Conservation (phyloP, 768 basidiomycete genomes). For the Galerina marginata region DNA sequence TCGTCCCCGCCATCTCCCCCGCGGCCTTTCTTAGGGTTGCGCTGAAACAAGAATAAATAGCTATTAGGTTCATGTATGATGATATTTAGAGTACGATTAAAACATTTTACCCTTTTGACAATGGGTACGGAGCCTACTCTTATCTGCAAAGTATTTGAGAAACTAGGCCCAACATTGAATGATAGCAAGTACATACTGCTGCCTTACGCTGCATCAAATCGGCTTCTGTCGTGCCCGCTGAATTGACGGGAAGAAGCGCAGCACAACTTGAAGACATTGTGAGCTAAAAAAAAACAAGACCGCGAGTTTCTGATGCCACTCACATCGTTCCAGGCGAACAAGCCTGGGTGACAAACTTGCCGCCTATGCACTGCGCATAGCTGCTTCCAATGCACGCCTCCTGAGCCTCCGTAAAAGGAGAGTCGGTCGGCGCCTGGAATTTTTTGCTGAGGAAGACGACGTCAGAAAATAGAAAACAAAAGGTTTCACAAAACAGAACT, state of each 20-base stretch:
- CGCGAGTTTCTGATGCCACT: conserved; percentile 9
- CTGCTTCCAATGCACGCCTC: conserved; percentile 53
- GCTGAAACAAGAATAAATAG: neutral
- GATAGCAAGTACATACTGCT: conserved; percentile 36
- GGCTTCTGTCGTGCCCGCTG: conserved; percentile 48
- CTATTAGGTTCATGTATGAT: too few relatives aligned
- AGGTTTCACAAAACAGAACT: conserved; percentile 8
- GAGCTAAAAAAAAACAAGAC: neutral
- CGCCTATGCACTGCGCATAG: conserved; percentile 63
- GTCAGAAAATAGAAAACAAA: neutral
- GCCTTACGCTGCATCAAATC: conserved; percentile 54
- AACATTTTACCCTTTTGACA: too few relatives aligned
- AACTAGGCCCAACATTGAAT: too few relatives aligned
- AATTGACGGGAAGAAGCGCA: conserved; percentile 57
- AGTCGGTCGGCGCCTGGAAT: conserved; percentile 38
- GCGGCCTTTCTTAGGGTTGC: neutral
- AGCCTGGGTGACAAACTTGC: conserved; percentile 43
- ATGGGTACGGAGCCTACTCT: too few relatives aligned
- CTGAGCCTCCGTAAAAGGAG: conserved; percentile 43
- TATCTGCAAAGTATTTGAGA: too few relatives aligned
- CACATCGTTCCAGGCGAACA: conserved; percentile 45
- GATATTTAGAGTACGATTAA: too few relatives aligned
- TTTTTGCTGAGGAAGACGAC: conserved; percentile 29
- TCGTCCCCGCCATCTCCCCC: conserved; percentile 12
- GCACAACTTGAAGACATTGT: conserved; percentile 40